Base-by-base conservation (phyloP, 148 eudicot genomes). In the Heliamphora exappendiculata region DNA sequence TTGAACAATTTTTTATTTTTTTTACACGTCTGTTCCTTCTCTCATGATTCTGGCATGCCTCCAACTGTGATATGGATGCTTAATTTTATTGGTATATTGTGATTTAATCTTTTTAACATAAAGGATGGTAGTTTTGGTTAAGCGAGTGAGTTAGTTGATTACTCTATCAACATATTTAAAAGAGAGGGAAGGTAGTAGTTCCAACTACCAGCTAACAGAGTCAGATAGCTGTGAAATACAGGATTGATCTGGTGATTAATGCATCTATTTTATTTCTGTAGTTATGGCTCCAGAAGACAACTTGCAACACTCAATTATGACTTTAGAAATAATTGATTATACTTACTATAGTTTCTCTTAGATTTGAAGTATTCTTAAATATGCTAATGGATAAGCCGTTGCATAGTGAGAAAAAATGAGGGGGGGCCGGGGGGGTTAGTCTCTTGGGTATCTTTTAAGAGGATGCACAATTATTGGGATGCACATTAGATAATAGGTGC, bases 251-350 rank as follows among this genome's bases (percentile, higher is more conserved):
- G 20, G 28, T 66, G 49, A 66, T 31, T 33, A 63, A 63, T 63
- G 37, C 70, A 66, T 66, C 70, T 19, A 39, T 34, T 36, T 36
- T n/a, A 17, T 62, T 33, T 33, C 5, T 63, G 20, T 63, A 20
- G 5, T 63, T 63, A 33, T 63, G 67, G 67, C 67, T 63, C 41
- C 67, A 31, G n/a, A 33, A 63, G 67, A 63, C 41, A 33, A 64
- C 42, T 44, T 50, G 50, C 54, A 28, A 7, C 36, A 45, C 54
- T 17, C 53, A 69, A 6, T 44, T 6, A 10, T 28, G 3, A 11
- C 9, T 39, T 42, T 68, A 24, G 24, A 68, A 47, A 31, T 68
- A 44, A 44, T 68, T 68, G 5, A 68, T 68, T 24, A 44, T 68
- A 20, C 33, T 44, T 11, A 17, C 20, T 3, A 13, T 68, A 44